A percentile compares a stretch with the other conserved stretches of the same genome.
These are phyloP conservation scores for Hemileia vastatrix DNA, from an alignment of 1,284 basidiomycete genomes.

Conservation along the genomic window DNA sequence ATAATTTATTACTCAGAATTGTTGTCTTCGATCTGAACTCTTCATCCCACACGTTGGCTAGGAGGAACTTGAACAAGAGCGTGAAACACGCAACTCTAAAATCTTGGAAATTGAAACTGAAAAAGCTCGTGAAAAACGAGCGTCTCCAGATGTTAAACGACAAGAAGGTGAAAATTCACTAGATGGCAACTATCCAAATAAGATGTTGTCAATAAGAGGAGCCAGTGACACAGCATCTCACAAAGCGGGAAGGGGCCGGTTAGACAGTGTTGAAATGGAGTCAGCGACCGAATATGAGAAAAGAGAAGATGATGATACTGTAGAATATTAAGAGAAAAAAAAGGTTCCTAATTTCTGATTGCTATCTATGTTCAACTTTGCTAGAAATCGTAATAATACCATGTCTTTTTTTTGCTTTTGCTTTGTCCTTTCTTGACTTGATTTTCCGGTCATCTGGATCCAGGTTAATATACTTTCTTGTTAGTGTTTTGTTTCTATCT, in stretches of 20 bases:
- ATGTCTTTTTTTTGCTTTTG: no score
- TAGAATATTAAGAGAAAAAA: slow-evolving; percentile 19
- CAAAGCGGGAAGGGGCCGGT: neutral
- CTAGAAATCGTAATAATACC: no score
- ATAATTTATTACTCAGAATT: neutral
- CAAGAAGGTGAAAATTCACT: neutral
- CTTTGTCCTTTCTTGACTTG: no score
- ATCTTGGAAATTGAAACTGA: slow-evolving; percentile 13
- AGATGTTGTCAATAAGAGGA: neutral
- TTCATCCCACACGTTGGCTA: neutral
- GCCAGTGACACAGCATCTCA: neutral
- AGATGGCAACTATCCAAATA: neutral
- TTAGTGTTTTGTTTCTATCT: no score
- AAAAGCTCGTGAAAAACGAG: slow-evolving; percentile 3
- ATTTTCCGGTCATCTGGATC: no score
- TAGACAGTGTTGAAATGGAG: slow-evolving; percentile 17
- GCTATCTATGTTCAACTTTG: no score
- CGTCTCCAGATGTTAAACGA: neutral
- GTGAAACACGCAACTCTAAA: slow-evolving; percentile 1
- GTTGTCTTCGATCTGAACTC: neutral
- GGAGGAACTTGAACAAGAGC: slow-evolving; percentile 12
- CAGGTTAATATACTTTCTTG: no score
- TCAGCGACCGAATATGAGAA: neutral
- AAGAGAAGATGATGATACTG: slow-evolving; percentile 15
- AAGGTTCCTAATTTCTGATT: no score